Conservation (phyloP, 768 basidiomycete genomes). For the Baorangia bicolor region DNA sequence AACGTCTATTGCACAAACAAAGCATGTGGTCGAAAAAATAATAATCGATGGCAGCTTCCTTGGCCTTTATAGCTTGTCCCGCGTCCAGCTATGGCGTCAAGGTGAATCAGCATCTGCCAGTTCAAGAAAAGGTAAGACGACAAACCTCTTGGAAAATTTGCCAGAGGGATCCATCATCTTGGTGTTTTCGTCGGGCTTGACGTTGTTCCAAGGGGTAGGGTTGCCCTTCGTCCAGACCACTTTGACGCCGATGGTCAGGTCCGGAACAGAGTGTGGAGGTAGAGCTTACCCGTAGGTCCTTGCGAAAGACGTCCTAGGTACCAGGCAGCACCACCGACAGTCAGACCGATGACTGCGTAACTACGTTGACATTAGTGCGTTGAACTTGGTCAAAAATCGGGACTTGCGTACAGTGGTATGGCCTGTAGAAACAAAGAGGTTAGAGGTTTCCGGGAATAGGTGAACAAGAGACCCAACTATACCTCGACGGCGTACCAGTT, state of each 20-base stretch:
- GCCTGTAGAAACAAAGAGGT: conserved; percentile 34
- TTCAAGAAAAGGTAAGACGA: neutral
- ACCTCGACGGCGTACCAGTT: conserved; percentile 50
- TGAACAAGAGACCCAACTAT: neutral
- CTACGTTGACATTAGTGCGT: conserved; percentile 30
- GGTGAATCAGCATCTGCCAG: conserved; percentile 1
- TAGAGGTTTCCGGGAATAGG: neutral
- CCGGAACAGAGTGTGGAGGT: neutral
- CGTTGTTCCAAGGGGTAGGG: conserved; percentile 86
- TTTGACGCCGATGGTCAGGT: conserved; percentile 20
- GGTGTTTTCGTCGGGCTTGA: conserved; percentile 71
- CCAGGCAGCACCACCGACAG: conserved; percentile 59
- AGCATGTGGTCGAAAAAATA: neutral
- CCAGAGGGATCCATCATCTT: conserved; percentile 71
- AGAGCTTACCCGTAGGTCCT: conserved; percentile 50
- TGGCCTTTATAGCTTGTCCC: conserved; percentile 66
- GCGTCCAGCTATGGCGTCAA: conserved; percentile 56
- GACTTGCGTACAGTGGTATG: conserved; percentile 44
- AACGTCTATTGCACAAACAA: conserved; percentile 18
- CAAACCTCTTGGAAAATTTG: conserved; percentile 67
- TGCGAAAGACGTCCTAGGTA: conserved; percentile 64
- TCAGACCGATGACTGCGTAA: conserved; percentile 49
- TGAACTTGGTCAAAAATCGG: conserved; percentile 3
- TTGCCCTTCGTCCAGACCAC: conserved; percentile 68
- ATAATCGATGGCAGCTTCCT: too few relatives aligned